Base-by-base conservation (phyloP, 257 asterid species). In the Capsicum rhomboideum region DNA sequence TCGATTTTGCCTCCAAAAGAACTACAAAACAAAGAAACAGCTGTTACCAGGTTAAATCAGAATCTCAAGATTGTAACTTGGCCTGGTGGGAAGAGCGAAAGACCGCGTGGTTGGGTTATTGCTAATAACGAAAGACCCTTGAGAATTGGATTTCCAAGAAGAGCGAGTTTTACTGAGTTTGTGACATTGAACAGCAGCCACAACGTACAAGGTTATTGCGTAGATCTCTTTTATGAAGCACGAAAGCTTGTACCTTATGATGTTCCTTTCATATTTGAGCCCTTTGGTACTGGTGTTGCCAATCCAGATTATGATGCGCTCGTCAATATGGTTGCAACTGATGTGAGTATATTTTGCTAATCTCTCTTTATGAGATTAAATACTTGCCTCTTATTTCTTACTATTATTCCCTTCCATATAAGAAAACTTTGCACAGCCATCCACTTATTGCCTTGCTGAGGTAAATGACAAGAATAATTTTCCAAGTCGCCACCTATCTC, bases 81-180 rank as follows among this genome's bases (percentile, higher is more conserved):
- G 91, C 89, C 91, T 37, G 89, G 91, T 31, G 89, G 89, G 44
- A 82, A 28, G 69, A 85, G 82, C 26, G 59, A n/a, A 46, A 88
- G 42, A 74, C 89, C 91, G 10, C 89, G 91, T 82, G 91, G 91
- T 14, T 88, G 89, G 87, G 86, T 78, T 31, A 42, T 88, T 86
- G 85, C 86, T 71, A 53, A 64, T 63, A 79, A 80, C 53, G 89
- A 72, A 54, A 86, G 72, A 50, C 88, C 89, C 2, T 79, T 84
- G 74, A 78, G 78, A 66, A 84, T 88, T 79, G 91, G 88, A 55
- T 79, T 86, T 29, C 91, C 91, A 12, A 84, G 59, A 67, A 84
- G 91, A 82, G 84, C 82, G 42, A 86, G 87, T 80, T 88, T 86
- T 82, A 55, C 66, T 37, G 91, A 88, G 28, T 88, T 88, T 79